Percentiles rank a stretch among this genome's conserved stretches.
Conservation (phyloP, 106 monocot genomes). For the Platanthera zijinensis region DNA sequence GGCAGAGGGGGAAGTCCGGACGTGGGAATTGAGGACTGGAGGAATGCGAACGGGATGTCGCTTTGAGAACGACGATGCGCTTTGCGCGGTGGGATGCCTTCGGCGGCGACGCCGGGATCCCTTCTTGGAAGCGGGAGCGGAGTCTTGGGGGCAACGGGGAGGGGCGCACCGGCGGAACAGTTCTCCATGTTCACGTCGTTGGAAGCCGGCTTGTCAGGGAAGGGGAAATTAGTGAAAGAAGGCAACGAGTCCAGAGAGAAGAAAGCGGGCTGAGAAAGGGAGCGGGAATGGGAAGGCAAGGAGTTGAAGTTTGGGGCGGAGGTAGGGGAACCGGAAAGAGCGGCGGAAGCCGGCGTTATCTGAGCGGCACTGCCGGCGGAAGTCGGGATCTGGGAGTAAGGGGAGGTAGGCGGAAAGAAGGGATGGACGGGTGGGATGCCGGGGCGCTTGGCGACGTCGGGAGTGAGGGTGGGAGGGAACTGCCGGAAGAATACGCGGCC, state of each 20-base stretch:
- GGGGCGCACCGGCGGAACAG: background rate
- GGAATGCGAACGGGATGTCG: conserved; percentile 48
- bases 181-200: background rate
- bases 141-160: background rate
- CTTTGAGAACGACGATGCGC: conserved; percentile 52
- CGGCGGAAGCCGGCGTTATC: background rate
- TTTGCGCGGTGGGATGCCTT: conserved; percentile 34
- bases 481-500: background rate
- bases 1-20: conserved; percentile 15
- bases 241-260: conserved; percentile 24
- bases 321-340: background rate
- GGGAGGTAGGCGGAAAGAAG: conserved; percentile 5
- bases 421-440: conserved; percentile 22
- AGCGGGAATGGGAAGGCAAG: conserved; percentile 19
- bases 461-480: background rate
- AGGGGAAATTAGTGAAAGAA: background rate
- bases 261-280: conserved; percentile 29
- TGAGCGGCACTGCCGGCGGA: conserved; percentile 1
- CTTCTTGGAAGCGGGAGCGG: background rate
- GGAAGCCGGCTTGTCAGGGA: background rate
- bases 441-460: background rate
- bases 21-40: conserved; percentile 5
- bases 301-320: background rate
- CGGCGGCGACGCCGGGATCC: background rate
- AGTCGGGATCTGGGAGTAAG: conserved; percentile 5